Percentiles rank a stretch among this genome's conserved stretches.
These are phyloP conservation scores for Ogataea philodendri DNA, from an alignment of 805 yeast species.

Conservation along the genomic window DNA sequence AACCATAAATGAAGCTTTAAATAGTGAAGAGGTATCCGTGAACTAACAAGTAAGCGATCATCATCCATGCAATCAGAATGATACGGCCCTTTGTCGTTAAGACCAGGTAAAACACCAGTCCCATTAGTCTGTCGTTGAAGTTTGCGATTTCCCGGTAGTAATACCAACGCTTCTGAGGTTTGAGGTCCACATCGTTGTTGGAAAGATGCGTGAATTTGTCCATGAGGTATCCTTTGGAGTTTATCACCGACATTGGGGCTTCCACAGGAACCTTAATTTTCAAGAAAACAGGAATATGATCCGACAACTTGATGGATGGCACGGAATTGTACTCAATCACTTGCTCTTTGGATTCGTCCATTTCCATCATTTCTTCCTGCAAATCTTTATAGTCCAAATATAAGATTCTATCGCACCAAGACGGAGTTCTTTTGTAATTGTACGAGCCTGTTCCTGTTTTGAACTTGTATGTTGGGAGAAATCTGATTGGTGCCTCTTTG, in stretches of 20 bases:
- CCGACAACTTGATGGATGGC: slow-evolving; percentile 52
- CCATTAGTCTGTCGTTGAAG: slow-evolving; percentile 21
- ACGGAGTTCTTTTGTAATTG: slow-evolving; percentile 62
- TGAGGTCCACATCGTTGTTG: slow-evolving; percentile 26
- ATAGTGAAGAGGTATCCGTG: slow-evolving; percentile 10
- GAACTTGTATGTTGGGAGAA: slow-evolving; percentile 82
- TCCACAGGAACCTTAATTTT: slow-evolving; percentile 45
- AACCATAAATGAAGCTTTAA: slow-evolving; percentile 14
- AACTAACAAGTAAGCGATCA: slow-evolving; percentile 10
- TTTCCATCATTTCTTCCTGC: background rate
- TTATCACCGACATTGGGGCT: slow-evolving; percentile 40
- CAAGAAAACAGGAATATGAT: slow-evolving; percentile 77
- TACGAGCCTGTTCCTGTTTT: slow-evolving; percentile 44
- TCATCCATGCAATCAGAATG: slow-evolving; percentile 1
- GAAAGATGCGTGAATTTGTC: slow-evolving; percentile 25
- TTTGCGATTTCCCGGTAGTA: slow-evolving; percentile 16
- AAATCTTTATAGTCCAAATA: slow-evolving; percentile 43
- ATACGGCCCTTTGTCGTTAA: slow-evolving; percentile 26
- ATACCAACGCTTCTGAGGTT: slow-evolving; percentile 25
- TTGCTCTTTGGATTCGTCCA: slow-evolving; percentile 1
- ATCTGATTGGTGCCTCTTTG: slow-evolving; percentile 59
- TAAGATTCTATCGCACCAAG: slow-evolving; percentile 89
- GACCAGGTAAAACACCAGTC: slow-evolving; percentile 15
- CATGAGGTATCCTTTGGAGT: slow-evolving; percentile 27
- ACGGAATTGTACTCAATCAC: slow-evolving; percentile 50